These are phyloP conservation scores for Leccinum aurantiacum DNA, from an alignment of 768 basidiomycete genomes.

Conservation along the genomic window DNA sequence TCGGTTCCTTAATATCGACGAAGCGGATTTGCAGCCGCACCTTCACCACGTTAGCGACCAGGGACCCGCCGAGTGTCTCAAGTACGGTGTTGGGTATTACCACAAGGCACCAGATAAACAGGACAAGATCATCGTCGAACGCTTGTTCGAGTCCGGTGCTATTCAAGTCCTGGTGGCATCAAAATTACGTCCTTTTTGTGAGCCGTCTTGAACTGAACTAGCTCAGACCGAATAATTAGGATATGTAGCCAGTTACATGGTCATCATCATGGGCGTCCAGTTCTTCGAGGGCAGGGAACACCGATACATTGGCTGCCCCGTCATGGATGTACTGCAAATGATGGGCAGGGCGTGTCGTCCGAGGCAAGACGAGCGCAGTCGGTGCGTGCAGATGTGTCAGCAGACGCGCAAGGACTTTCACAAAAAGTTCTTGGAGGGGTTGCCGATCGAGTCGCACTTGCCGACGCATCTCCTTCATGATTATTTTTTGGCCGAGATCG, in stretches of 20 bases:
- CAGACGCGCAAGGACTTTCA: conserved; percentile 98
- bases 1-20: conserved; percentile 87
- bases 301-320: conserved; percentile 96
- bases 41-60: conserved; percentile 81
- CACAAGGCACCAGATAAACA: conserved; percentile 92
- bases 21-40: conserved; percentile 81
- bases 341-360: conserved; percentile 98
- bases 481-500: conserved; percentile 97
- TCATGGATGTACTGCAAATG: conserved; percentile 99
- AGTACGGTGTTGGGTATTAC: conserved; percentile 91
- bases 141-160: conserved; percentile 90
- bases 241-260: conserved; percentile 95
- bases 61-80: conserved; percentile 73
- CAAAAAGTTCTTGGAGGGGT: conserved; percentile 98
- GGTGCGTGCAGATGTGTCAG: conserved; percentile 96
- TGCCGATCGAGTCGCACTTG: conserved; percentile 95
- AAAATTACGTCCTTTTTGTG: conserved; percentile 52
- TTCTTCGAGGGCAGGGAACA: conserved; percentile 96
- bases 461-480: conserved; percentile 90
- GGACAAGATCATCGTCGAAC: conserved; percentile 92
- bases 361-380: conserved; percentile 80
- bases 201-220: not conserved
- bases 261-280: conserved; percentile 99
- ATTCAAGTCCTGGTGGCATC: conserved; percentile 94
- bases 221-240: conserved; percentile 43